phyloP scores from a whole-genome alignment of 495 filamentous ascomycete species.

The Bacidia rubella region DNA sequence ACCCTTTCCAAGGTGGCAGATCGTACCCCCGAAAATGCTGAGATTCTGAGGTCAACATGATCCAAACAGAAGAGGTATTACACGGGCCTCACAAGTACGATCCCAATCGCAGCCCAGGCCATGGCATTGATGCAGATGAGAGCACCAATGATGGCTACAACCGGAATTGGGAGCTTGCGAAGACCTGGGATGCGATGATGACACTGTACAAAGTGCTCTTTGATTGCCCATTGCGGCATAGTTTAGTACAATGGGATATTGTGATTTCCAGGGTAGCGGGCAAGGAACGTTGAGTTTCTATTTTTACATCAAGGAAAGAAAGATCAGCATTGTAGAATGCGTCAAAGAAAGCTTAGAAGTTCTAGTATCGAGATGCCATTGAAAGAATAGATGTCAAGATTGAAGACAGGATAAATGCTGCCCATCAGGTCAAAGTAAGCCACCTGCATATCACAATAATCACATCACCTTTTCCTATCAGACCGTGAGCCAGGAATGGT shows the following conservation, averaged over 20 bases:
- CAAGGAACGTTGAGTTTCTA: too few relatives aligned
- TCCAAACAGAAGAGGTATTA: neutral
- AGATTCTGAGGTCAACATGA: too few relatives aligned
- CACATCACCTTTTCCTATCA: too few relatives aligned
- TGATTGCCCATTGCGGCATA: neutral
- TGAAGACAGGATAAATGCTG: too few relatives aligned
- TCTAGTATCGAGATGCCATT: neutral
- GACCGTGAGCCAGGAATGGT: too few relatives aligned
- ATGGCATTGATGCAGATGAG: conserved; percentile 53
- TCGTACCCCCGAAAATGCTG: neutral
- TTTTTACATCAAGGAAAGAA: too few relatives aligned
- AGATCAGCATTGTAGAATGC: neutral
- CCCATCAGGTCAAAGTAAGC: too few relatives aligned
- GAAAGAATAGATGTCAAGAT: neutral
- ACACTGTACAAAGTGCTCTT: neutral
- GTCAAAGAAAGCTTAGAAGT: neutral
- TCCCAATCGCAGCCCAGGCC: conserved; percentile 59
- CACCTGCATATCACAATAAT: too few relatives aligned
- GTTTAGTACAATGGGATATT: neutral
- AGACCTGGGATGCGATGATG: conserved; percentile 37
- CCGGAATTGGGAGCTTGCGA: conserved; percentile 47
- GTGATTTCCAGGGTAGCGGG: too few relatives aligned
- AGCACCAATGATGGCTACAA: conserved; percentile 50
- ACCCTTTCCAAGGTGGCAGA: neutral
- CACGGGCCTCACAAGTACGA: conserved; percentile 41